These are phyloP conservation scores for Breynia disticha DNA, from an alignment of 441 rosid genomes.

Conservation along the genomic window DNA sequence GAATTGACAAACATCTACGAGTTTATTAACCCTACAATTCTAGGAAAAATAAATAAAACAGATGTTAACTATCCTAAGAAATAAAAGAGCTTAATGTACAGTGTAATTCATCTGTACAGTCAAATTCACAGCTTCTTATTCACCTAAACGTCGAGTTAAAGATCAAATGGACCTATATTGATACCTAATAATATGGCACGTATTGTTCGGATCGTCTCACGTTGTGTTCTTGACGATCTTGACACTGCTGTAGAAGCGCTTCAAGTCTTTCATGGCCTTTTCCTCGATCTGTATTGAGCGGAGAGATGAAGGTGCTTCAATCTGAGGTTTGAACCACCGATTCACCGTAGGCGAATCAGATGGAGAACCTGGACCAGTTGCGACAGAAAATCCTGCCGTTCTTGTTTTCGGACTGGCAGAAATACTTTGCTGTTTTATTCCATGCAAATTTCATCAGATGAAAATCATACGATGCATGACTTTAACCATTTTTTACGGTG, in stretches of 20 bases:
- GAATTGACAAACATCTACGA: background rate
- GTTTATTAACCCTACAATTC: background rate
- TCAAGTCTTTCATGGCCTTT: slow-evolving; percentile 91
- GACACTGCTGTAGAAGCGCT: slow-evolving; percentile 81
- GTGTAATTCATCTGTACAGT: slow-evolving; percentile 28
- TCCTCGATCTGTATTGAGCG: slow-evolving; percentile 95
- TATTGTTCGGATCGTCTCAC: slow-evolving; percentile 19
- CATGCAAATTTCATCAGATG: slow-evolving; percentile 28
- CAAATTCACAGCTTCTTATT: slow-evolving; percentile 20
- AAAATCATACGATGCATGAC: background rate
- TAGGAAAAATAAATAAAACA: background rate
- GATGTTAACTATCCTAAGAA: background rate
- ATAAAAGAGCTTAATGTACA: slow-evolving; percentile 20
- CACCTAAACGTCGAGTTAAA: background rate
- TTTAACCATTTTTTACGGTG: too few species aligned
- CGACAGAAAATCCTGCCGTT: slow-evolving; percentile 63
- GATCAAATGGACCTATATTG: slow-evolving; percentile 4
- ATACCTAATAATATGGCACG: slow-evolving; percentile 9
- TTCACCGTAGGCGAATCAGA: slow-evolving; percentile 67
- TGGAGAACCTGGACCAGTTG: slow-evolving; percentile 67
- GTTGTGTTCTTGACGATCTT: slow-evolving; percentile 65
- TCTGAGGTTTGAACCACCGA: slow-evolving; percentile 95
- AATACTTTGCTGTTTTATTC: slow-evolving; percentile 42
- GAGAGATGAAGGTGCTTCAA: slow-evolving; percentile 58
- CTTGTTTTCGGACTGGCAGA: slow-evolving; percentile 65